Evolutionary conservation across 2,329 filamentous ascomycete genomes (phyloP).

Genomic region (Truncatella angustata): DNA sequence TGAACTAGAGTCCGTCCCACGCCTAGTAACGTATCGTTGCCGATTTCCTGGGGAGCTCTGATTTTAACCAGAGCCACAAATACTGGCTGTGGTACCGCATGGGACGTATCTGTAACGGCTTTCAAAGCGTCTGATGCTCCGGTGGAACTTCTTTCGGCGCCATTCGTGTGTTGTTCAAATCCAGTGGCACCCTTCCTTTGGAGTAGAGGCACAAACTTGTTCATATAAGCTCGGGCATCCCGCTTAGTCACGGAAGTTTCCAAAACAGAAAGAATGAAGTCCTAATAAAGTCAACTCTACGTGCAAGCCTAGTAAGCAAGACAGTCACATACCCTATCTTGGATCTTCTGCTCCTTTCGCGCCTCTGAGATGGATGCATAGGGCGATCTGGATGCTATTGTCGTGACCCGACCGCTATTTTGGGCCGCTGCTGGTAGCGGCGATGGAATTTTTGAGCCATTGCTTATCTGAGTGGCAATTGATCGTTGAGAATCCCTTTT

Average conservation of each 20-base stretch:
- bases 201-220: slow-evolving; percentile 65
- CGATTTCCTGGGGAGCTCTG: slow-evolving; percentile 67
- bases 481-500: slow-evolving; percentile 20
- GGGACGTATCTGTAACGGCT: slow-evolving; percentile 12
- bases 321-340: slow-evolving; percentile 41
- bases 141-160: neutral
- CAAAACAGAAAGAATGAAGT: slow-evolving; percentile 83
- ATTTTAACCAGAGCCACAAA: slow-evolving; percentile 88
- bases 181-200: slow-evolving; percentile 30
- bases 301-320: neutral
- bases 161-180: slow-evolving; percentile 28
- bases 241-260: slow-evolving; percentile 88
- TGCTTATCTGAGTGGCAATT: slow-evolving; percentile 13
- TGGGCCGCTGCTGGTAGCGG: slow-evolving; percentile 20
- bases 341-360: slow-evolving; percentile 45
- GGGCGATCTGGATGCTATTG: slow-evolving; percentile 25
- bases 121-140: slow-evolving; percentile 7
- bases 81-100: slow-evolving; percentile 32
- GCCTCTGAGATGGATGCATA: slow-evolving; percentile 40
- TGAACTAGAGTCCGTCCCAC: slow-evolving; percentile 83
- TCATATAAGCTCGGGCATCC: slow-evolving; percentile 87
- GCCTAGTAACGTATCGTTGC: slow-evolving; percentile 67
- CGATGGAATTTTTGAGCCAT: slow-evolving; percentile 23
- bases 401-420: slow-evolving; percentile 19
- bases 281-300: slow-evolving; percentile 43